Conservation (phyloP, 306 rosid species). For the Cicer arietinum region DNA sequence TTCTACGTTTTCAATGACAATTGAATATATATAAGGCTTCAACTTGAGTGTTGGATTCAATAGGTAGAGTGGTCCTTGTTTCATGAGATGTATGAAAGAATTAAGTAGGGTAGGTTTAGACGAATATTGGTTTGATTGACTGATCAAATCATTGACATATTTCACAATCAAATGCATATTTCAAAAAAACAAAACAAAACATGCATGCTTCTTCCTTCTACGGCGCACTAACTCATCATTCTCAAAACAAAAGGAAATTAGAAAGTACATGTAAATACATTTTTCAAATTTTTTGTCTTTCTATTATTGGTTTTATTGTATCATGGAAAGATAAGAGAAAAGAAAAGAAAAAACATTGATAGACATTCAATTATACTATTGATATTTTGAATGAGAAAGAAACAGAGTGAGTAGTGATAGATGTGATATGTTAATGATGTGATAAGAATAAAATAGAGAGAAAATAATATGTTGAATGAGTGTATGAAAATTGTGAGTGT, state of each 20-base stretch:
- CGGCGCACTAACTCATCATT: not conserved
- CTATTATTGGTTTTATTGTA: too few relatives aligned
- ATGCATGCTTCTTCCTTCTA: not conserved
- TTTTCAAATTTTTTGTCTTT: too few relatives aligned
- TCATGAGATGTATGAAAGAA: constrained; percentile 4
- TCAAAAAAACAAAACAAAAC: not conserved
- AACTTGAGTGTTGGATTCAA: constrained; percentile 34
- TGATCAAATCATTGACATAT: not conserved
- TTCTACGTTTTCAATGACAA: constrained; percentile 32
- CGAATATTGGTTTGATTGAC: not conserved
- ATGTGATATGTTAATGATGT: too few relatives aligned
- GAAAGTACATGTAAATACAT: too few relatives aligned
- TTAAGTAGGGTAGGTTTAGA: constrained; percentile 14
- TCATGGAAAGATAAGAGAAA: too few relatives aligned
- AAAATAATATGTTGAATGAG: too few relatives aligned
- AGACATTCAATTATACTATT: too few relatives aligned
- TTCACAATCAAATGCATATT: not conserved
- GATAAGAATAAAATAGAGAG: too few relatives aligned
- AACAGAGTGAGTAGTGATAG: too few relatives aligned
- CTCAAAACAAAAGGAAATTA: not conserved
- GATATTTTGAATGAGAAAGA: too few relatives aligned
- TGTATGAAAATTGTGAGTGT: too few relatives aligned
- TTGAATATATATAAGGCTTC: constrained; percentile 1
- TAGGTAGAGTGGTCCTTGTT: constrained; percentile 46
- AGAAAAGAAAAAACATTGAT: too few relatives aligned